Evolutionary conservation across 768 basidiomycete genomes (phyloP).

Genomic region (Mycena polygramma): DNA sequence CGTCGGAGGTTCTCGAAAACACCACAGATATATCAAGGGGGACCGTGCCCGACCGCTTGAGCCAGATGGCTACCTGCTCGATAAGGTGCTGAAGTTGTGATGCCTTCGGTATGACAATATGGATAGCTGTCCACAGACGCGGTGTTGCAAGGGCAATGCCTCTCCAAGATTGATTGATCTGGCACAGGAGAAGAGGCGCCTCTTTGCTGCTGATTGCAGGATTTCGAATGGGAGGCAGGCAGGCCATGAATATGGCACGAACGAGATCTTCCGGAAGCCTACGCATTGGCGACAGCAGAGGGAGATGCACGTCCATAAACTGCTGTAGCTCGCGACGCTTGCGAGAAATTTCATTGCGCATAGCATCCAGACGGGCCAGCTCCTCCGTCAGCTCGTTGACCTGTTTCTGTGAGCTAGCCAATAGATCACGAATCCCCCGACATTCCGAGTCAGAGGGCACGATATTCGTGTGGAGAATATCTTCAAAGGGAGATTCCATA

Average conservation of each 20-base stretch:
- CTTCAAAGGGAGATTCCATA: slow-evolving; percentile 1
- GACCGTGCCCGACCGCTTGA: background rate
- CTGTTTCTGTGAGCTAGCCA: background rate
- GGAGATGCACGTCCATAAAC: slow-evolving; percentile 3
- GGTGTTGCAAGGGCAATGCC: slow-evolving; percentile 6
- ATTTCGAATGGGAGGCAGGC: background rate
- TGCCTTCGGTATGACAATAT: background rate
- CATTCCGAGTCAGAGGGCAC: background rate
- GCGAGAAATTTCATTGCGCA: background rate
- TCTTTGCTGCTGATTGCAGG: background rate
- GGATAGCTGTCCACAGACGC: slow-evolving; percentile 7
- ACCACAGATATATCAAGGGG: background rate
- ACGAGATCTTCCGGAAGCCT: slow-evolving; percentile 6
- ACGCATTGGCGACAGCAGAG: slow-evolving; percentile 11
- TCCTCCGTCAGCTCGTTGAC: background rate
- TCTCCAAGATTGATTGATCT: slow-evolving; percentile 3
- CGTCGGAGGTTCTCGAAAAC: background rate
- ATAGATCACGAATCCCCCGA: background rate
- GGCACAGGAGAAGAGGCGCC: slow-evolving; percentile 14
- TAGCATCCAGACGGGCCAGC: background rate
- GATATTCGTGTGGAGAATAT: background rate
- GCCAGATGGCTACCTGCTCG: background rate
- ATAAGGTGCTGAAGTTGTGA: background rate
- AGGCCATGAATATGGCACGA: background rate
- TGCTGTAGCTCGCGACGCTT: background rate